Base-by-base conservation (phyloP, 1,139 yeast species). In the Pichia norvegensis region DNA sequence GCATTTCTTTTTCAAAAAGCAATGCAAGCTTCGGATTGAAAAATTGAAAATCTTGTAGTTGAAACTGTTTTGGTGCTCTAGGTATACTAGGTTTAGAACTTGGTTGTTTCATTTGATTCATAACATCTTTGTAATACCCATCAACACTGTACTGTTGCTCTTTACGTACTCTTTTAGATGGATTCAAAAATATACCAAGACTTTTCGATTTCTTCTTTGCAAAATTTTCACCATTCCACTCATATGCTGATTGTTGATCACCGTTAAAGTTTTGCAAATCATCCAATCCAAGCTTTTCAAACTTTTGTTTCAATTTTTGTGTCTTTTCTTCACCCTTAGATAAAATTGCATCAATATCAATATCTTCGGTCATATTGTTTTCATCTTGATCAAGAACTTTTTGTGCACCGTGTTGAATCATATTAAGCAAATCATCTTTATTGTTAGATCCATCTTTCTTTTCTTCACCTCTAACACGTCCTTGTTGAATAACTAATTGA, bases 321-420 rank as follows among this genome's bases (percentile, higher is more conserved):
- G 98, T 92, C 57, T 85, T 85, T 53, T 79, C 83, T 46, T 87
- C 85, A 33, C 97, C 96, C 55, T 77, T 73, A 43, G 75, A 70
- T 56, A 92, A 72, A 54, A 92, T 81, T 19, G 38, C 41, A 31
- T 48, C 98, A 52, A 92, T 81, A 61, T 88, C 95, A 50, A 82
- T 85, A 33, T 77, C 70, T 57, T 73, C 69, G 2, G 64, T 55
- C 19, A 62, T 58, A 19, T 61, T 59, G 19, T 58, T 59, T 4
- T 59, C 62, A 25, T 62, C 67, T 38, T 70, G 64, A 49, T 80
- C 82, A 61, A 92, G 84, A 7, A 92, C 94, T 47, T 81, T 80
- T 56, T 85, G 83, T 1, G 97, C 98, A 53, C 98, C 98, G 62
- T 86, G 96, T 62, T 92, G 97, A 64, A 92, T 92, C 97, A 92